Percentiles rank a stretch among this genome's conserved stretches.
phyloP scores from a whole-genome alignment of 306 rosid genomes.

The Casuarina glauca region DNA sequence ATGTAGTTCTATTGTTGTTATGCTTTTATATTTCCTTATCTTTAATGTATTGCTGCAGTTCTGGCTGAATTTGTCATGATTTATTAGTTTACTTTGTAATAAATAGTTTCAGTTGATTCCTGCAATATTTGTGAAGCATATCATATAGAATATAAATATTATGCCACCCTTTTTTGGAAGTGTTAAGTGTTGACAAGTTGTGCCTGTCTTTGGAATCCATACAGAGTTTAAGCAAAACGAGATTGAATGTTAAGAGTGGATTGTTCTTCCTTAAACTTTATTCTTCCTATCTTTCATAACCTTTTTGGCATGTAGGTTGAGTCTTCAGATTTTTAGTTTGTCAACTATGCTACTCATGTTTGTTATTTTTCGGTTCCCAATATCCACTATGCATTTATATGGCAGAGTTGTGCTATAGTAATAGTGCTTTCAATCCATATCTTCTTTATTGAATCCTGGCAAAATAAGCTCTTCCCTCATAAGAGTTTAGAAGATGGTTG shows the following conservation, averaged over 20 bases:
- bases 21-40: conserved; percentile 1
- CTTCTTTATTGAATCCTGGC: too few relatives aligned
- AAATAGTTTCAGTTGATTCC: not conserved
- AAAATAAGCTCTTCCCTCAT: too few relatives aligned
- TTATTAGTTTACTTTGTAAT: not conserved
- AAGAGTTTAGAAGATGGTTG: too few relatives aligned
- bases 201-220: not conserved
- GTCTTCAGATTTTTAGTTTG: not conserved
- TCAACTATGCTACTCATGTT: not conserved
- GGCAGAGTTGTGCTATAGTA: too few relatives aligned
- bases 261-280: not conserved
- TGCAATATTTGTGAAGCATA: not conserved
- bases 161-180: not conserved
- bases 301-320: not conserved
- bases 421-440: too few relatives aligned
- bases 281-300: not conserved
- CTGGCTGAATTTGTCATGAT: not conserved
- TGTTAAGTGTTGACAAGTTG: not conserved
- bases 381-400: too few relatives aligned
- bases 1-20: conserved; percentile 18
- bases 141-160: not conserved
- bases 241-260: not conserved
- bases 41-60: not conserved
- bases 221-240: not conserved
- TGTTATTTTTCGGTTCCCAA: too few relatives aligned